Base-by-base conservation (phyloP, 345 rosid species). In the Hibiscus mutabilis region DNA sequence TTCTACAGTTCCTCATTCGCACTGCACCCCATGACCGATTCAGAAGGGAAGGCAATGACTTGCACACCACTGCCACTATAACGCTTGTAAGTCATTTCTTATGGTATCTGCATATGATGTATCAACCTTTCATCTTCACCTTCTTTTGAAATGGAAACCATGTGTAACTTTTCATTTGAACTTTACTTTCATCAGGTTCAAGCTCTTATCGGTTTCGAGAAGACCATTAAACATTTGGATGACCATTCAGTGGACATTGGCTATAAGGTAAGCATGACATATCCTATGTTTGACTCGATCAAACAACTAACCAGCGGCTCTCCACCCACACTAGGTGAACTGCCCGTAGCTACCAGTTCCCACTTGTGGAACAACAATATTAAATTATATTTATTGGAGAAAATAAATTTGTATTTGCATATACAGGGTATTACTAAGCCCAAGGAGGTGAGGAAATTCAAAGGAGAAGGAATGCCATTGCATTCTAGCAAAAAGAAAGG, bases 381-480 rank as follows among this genome's bases (percentile, higher is more conserved):
- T 27, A 40, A 70, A 18, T 7, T 72, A 56, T 9, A 22, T 56
- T 42, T 14, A 66, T 40, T 40, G 46, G 24, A 37, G 8, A 44
- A 55, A 49, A 46, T 47, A 9, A 25, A 22, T 25, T 6, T 27
- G 0, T 58, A 11, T 56, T 56, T 63, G 16, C 51, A 21, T 80
- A 42, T 53, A 24, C 88, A 96, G 99, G 97, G 89, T 78, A 86
- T 96, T 60, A 96, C 93, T 3, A 92, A 90, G 78, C 98, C 97
- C 1, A 96, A 92, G 77, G 92, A 89, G 79, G 96, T 92, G 79
- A 83, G 83, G 59, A 92, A 86, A 85, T 84, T 92, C 66, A 92
- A 86, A 84, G 99, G 94, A 22, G 98, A 92, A 85, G 99, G 98
- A 58, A 95, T 95, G 99, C 98, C 98, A 12, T 70, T 88, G 82